Base-by-base conservation (phyloP, 805 yeast species). In the Candida orba region DNA sequence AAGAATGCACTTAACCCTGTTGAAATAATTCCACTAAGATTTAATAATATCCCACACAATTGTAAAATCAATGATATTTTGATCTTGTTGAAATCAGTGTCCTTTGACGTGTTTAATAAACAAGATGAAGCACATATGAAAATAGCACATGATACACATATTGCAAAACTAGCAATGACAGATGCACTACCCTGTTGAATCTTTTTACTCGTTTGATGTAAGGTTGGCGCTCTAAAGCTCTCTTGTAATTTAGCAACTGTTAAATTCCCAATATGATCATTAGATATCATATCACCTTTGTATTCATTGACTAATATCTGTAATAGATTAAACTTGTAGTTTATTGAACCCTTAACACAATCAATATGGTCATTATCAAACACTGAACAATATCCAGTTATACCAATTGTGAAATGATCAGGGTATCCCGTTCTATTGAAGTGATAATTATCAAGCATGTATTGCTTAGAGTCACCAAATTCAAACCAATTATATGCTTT, bases 341-440 rank as follows among this genome's bases (percentile, higher is more conserved):
- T 4, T 6, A 8, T 8, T 14, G n/a, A 13, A 6, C 15, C 15
- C 14, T 30, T 30, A 14, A n/a, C 8, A 13, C 32, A 30, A 6
- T 27, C 29, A 27, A 27, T 13, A 8, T 13, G 12, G 13, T 27
- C 14, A 3, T 27, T 10, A 13, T 12, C 12, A 13, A 27, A 27
- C 29, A 27, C 13, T 27, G 29, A 27, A 27, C 44, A 37, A 17
- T 22, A 15, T 4, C 41, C 39, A 9, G 34, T 9, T 4, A 42
- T 13, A 7, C 40, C 44, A 12, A 42, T 37, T 8, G 27, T 17
- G 17, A 37, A 37, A 22, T 30, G 33, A 17, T 41, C 44, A 8
- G 44, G 44, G 17, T 29, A 32, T 20, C 44, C 44, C 3, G 44
- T 25, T 36, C 37, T 15, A 13, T 41, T 27, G 29, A 36, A 32